These are phyloP conservation scores for Aspergillus pseudoviridinutans DNA, from an alignment of 2,329 filamentous ascomycete genomes.

Conservation along the genomic window DNA sequence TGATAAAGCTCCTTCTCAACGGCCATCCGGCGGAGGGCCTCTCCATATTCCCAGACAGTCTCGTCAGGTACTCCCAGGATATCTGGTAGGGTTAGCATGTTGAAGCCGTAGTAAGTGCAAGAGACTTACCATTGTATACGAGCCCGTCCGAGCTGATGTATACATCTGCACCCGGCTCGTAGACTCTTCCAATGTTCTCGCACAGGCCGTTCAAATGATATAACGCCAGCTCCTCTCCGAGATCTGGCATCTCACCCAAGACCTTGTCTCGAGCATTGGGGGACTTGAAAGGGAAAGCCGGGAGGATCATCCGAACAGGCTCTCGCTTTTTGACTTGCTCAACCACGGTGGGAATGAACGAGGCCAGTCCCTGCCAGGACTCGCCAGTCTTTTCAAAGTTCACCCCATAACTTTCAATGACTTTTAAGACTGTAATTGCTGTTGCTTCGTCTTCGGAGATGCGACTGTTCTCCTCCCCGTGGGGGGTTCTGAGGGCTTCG, in stretches of 20 bases:
- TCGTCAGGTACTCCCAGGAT: conserved; percentile 41
- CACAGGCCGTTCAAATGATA: conserved; percentile 39
- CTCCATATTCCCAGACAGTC: conserved; percentile 40
- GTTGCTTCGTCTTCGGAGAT: conserved; percentile 6
- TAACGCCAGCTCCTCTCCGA: conserved; percentile 43
- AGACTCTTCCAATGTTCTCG: conserved; percentile 35
- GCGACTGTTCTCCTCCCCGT: neutral
- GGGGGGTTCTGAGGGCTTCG: neutral
- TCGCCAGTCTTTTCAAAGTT: conserved; percentile 21
- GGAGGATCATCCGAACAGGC: conserved; percentile 28
- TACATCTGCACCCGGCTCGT: conserved; percentile 38
- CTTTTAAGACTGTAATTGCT: conserved; percentile 17
- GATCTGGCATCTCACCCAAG: conserved; percentile 36
- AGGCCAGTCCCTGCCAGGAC: conserved; percentile 24
- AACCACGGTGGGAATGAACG: conserved; percentile 21
- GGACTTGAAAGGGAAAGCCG: conserved; percentile 30
- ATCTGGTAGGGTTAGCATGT: conserved; percentile 20
- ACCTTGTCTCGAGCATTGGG: conserved; percentile 30
- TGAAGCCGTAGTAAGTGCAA: neutral
- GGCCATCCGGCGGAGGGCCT: conserved; percentile 35
- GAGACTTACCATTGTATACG: conserved; percentile 33
- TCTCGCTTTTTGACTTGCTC: conserved; percentile 17
- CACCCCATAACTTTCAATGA: conserved; percentile 25
- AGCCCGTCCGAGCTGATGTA: conserved; percentile 44
- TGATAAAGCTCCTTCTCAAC: conserved; percentile 27